Percentiles rank a stretch among this genome's conserved stretches.
Conservation (phyloP, 495 filamentous ascomycete species). For the Annulohypoxylon nitens region DNA sequence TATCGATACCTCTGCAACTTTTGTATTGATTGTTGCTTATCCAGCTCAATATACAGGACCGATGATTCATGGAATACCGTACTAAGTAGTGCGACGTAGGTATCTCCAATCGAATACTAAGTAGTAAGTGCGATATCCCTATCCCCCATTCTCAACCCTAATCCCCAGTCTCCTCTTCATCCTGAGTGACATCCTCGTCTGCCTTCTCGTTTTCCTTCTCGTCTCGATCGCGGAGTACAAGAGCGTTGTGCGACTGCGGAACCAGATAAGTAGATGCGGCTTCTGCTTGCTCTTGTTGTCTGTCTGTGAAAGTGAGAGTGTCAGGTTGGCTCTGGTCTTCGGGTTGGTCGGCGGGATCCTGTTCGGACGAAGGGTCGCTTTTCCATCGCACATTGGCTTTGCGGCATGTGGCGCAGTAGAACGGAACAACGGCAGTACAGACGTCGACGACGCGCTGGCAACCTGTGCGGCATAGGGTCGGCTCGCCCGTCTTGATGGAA, state of each 20-base stretch:
- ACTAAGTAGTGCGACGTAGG: not conserved
- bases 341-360: not conserved
- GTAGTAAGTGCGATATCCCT: not conserved
- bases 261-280: not conserved
- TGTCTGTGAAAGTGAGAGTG: not conserved
- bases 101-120: not conserved
- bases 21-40: not conserved
- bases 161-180: not conserved
- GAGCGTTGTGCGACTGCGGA: not conserved
- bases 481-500: slow-evolving; percentile 5
- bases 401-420: not conserved
- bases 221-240: not conserved
- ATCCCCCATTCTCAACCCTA: not conserved
- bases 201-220: not conserved
- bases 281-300: not conserved
- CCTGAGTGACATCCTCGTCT: not conserved
- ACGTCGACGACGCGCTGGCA: slow-evolving; percentile 1
- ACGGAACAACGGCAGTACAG: slow-evolving; percentile 2
- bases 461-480: slow-evolving; percentile 7
- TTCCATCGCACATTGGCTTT: not conserved
- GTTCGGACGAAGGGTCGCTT: not conserved
- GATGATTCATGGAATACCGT: not conserved
- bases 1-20: not conserved
- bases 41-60: not conserved
- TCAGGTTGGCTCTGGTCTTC: not conserved